Percentiles rank a stretch among this genome's conserved stretches.
Conservation (phyloP, 1,284 basidiomycete genomes). For the Coniophora puteana region DNA sequence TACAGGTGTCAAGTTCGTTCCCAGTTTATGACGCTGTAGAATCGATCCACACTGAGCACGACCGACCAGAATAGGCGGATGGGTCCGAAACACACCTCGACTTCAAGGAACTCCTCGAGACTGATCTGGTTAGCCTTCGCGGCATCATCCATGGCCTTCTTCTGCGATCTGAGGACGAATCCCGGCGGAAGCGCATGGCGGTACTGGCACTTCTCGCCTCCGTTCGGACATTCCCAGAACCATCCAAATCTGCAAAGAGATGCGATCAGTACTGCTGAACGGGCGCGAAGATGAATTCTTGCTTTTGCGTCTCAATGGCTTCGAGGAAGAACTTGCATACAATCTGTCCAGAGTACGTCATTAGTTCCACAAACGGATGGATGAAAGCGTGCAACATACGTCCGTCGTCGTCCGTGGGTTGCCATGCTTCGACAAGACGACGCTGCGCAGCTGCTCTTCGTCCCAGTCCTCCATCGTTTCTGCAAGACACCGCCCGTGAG, state of each 20-base stretch:
- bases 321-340: slow-evolving; percentile 98
- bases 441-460: slow-evolving; percentile 85
- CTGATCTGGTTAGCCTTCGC: slow-evolving; percentile 90
- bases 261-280: not conserved
- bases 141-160: slow-evolving; percentile 80
- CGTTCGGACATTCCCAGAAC: slow-evolving; percentile 93
- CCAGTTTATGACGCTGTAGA: slow-evolving; percentile 87
- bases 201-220: slow-evolving; percentile 89
- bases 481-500: slow-evolving; percentile 23
- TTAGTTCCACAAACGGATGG: slow-evolving; percentile 7
- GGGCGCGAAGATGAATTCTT: slow-evolving; percentile 31
- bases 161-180: slow-evolving; percentile 91
- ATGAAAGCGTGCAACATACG: slow-evolving; percentile 41
- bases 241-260: slow-evolving; percentile 67
- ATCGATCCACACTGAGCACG: slow-evolving; percentile 10
- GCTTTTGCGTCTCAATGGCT: slow-evolving; percentile 93
- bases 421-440: slow-evolving; percentile 86
- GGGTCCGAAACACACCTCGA: slow-evolving; percentile 67
- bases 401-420: slow-evolving; percentile 94
- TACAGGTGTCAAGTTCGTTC: slow-evolving; percentile 91
- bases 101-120: slow-evolving; percentile 96
- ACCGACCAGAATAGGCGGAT: not conserved
- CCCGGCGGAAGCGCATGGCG: slow-evolving; percentile 94
- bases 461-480: slow-evolving; percentile 99
- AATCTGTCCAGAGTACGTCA: slow-evolving; percentile 53